phyloP scores from a whole-genome alignment of 495 filamentous ascomycete genomes.

The Cudoniella acicularis region DNA sequence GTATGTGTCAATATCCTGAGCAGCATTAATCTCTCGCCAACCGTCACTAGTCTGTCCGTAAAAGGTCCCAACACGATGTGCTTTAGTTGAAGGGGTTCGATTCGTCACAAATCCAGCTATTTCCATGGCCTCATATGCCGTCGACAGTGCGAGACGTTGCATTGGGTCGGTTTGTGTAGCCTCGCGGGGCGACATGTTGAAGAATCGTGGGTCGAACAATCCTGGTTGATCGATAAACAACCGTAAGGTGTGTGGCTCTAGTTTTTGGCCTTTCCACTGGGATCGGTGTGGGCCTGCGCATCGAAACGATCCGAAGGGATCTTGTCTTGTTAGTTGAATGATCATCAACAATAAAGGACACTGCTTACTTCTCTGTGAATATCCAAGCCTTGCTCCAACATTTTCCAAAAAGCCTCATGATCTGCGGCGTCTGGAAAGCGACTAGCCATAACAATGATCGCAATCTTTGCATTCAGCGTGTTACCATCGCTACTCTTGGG shows the following conservation, averaged over 20 bases:
- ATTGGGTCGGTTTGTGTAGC: conserved; percentile 58
- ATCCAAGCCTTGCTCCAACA: conserved; percentile 34
- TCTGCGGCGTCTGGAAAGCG: conserved; percentile 39
- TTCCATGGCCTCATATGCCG: conserved; percentile 56
- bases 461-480: conserved; percentile 26
- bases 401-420: conserved; percentile 43
- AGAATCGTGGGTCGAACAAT: conserved; percentile 58
- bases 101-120: conserved; percentile 85
- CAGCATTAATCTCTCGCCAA: conserved; percentile 86
- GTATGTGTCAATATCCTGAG: conserved; percentile 89
- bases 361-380: conserved; percentile 32
- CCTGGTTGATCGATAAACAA: conserved; percentile 51
- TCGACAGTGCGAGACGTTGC: conserved; percentile 51
- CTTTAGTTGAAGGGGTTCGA: conserved; percentile 75
- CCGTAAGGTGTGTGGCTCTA: conserved; percentile 38
- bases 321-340: background rate
- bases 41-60: conserved; percentile 93
- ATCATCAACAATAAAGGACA: background rate
- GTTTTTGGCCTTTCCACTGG: conserved; percentile 28
- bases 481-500: conserved; percentile 16
- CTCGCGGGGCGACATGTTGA: conserved; percentile 55
- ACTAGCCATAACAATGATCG: conserved; percentile 41
- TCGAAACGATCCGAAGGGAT: conserved; percentile 42
- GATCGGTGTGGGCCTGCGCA: conserved; percentile 37
- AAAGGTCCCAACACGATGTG: conserved; percentile 85